Base-by-base conservation (phyloP, 441 rosid species). In the Eugenia klotzschiana region DNA sequence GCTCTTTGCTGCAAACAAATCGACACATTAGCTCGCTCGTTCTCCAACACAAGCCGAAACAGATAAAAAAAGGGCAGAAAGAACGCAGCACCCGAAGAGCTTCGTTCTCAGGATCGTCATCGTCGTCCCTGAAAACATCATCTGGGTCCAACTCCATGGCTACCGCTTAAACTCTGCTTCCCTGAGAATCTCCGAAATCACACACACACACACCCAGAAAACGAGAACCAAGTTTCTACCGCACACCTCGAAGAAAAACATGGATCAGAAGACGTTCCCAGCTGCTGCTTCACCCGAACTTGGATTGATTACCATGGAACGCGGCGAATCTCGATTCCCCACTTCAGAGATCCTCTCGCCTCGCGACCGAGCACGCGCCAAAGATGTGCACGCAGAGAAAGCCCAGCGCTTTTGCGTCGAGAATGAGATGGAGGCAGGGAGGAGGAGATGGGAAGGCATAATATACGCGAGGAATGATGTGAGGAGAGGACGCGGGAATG, bases 111-210 rank as follows among this genome's bases (percentile, higher is more conserved):
- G 89, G 84, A 83, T 93, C 95, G 82, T 93, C 98, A 25, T 95
- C 98, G 33, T 96, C 95, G 81, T 93, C 94, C 86, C 91, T 92
- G 91, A 96, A 96, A 85, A 95, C 92, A 64, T 94, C 98, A 80
- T 93, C 96, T 18, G 96, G 97, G 89, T 93, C 99, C 79, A 93
- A 58, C 83, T 91, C 94, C 96, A 93, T 92, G 0, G 58, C 82
- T 79, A 79, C 74, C 56, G 20, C 72, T 20, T 6, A 25, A 25
- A 25, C 29, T 25, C 3, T 10, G 58, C 58, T n/a, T 55, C 26
- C 58, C 58, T 2, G 7, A 10, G 58, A 55, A 55, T 5, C 58
- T 55, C 64, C 33, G 0, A 6, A 13, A 57, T 25, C 33, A 1
- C 69, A 7, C 22, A 20, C 72, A 3, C 20, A 14, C 33, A 1